phyloP scores from a whole-genome alignment of 108 stramenopile genomes.

The Fistulifera pelliculosa region DNA sequence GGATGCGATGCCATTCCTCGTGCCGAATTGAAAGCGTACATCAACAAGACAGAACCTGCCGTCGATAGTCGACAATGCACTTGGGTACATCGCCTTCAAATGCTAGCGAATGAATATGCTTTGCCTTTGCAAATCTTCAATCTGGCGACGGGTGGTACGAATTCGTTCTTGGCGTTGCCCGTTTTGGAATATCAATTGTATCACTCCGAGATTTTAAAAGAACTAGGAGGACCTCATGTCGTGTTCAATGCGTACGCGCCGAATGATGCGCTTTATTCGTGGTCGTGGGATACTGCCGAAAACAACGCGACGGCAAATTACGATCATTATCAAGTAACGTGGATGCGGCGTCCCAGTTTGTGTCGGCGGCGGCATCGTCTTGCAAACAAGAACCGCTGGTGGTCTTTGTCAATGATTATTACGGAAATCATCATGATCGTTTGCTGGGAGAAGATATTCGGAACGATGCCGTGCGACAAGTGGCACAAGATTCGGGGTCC shows the following conservation, averaged over 20 bases:
- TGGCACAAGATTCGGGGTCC: conserved; percentile 36
- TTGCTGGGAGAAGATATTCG: conserved; percentile 34
- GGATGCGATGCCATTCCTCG: conserved; percentile 3
- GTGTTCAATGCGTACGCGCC: conserved; percentile 61
- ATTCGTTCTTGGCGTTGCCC: conserved; percentile 26
- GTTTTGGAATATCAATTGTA: conserved; percentile 32
- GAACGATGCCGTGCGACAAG: conserved; percentile 24
- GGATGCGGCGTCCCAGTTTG: conserved; percentile 28
- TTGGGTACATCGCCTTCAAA: conserved; percentile 14
- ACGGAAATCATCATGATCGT: conserved; percentile 54
- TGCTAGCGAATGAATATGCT: conserved; percentile 1
- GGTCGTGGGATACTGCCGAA: background rate
- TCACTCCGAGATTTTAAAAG: conserved; percentile 9
- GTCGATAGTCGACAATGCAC: conserved; percentile 5
- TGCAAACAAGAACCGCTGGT: conserved; percentile 35
- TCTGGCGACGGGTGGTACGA: conserved; percentile 51
- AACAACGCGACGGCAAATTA: conserved; percentile 16
- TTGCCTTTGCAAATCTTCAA: conserved; percentile 13
- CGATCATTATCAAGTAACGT: conserved; percentile 18
- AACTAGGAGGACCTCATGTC: conserved; percentile 39
- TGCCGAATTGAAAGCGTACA: background rate
- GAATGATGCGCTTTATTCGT: conserved; percentile 45
- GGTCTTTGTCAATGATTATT: conserved; percentile 56
- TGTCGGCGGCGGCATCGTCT: conserved; percentile 10
- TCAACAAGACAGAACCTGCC: background rate